Evolutionary conservation across 306 rosid genomes (phyloP), one percentile per base, ranked within the genome.

Genomic region (Cicer cuneatum): DNA sequence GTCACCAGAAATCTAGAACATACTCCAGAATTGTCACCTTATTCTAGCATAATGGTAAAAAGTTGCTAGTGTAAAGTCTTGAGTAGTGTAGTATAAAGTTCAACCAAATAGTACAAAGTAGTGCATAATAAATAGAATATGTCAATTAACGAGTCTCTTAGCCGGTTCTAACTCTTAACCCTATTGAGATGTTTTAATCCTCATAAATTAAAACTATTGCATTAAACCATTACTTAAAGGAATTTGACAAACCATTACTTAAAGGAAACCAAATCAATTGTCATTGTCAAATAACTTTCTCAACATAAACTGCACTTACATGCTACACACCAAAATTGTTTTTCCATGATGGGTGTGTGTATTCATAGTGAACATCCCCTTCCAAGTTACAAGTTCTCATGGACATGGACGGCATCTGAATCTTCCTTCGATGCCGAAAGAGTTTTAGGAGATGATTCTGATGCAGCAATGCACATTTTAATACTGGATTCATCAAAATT

Each of bases 401-500:
- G 67, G 10, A 7, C 76, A 39, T 19, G 45, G 75, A 5, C 49
- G 62, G 7, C 63, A 47, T 18, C 15, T 56, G 75, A 48, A 56
- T 64, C 81, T 68, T 85, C 86, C 76, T 83, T 79, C 80, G 80
- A 69, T 73, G 75, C 78, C 46, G 63, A 81, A 58, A 62, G 58
- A 80, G 71, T 64, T 51, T 73, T 88, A 7, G 74, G 78, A 70
- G 84, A 75, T 14, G 47, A 69, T 43, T 85, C 71, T 4, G 82
- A 87, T 7, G 86, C 84, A 60, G 88, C 75, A 47, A 69, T 43
- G 56, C 82, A 86, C n/a, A 78, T 80, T 84, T 78, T 67, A 33
- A 89, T 84, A 85, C 83, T 72, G 61, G 83, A 76, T 80, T 66
- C 79, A 75, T 88, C 87, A 78, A 89, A 43, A 35, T 80, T 76